These are phyloP conservation scores for Entomortierella lignicola DNA, from an alignment of 192 early-diverging fungal species.

Conservation along the genomic window DNA sequence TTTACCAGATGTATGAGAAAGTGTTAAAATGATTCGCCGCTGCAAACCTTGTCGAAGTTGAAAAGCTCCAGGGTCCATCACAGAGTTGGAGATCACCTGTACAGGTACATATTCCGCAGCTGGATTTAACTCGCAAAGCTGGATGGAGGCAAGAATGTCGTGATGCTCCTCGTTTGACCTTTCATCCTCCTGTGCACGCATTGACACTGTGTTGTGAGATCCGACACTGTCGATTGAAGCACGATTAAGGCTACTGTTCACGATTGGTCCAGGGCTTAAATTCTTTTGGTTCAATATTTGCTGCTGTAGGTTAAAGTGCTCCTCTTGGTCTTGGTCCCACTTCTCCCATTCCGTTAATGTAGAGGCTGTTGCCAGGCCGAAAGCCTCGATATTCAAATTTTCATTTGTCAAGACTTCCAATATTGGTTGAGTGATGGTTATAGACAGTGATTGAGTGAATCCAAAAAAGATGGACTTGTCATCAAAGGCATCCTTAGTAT, in stretches of 20 bases:
- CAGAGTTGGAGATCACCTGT: constrained; percentile 58
- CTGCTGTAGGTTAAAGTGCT: constrained; percentile 26
- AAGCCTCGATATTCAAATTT: constrained; percentile 63
- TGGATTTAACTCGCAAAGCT: constrained; percentile 70
- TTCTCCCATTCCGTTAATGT: constrained; percentile 57
- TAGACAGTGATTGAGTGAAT: constrained; percentile 60
- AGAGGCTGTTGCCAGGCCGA: constrained; percentile 54
- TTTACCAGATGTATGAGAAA: constrained; percentile 76
- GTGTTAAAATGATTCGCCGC: constrained; percentile 69
- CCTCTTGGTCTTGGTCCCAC: constrained; percentile 64
- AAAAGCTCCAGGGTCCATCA: constrained; percentile 65
- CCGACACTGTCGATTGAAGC: constrained; percentile 45
- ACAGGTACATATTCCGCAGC: constrained; percentile 73
- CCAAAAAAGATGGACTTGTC: constrained; percentile 62
- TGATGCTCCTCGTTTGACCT: constrained; percentile 72
- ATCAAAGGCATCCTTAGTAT: constrained; percentile 66
- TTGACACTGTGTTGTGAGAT: constrained; percentile 49
- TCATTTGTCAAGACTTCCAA: constrained; percentile 54
- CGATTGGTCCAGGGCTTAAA: background rate
- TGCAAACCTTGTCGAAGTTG: constrained; percentile 80
- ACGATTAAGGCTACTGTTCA: background rate
- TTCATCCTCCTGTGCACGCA: constrained; percentile 73
- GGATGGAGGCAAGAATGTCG: constrained; percentile 74
- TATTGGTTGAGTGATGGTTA: constrained; percentile 54
- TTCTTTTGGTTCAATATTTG: constrained; percentile 37